Evolutionary conservation across 2,329 filamentous ascomycete species (phyloP), one percentile per base, ranked within the genome.

Genomic region (Sarocladium oryzae): DNA sequence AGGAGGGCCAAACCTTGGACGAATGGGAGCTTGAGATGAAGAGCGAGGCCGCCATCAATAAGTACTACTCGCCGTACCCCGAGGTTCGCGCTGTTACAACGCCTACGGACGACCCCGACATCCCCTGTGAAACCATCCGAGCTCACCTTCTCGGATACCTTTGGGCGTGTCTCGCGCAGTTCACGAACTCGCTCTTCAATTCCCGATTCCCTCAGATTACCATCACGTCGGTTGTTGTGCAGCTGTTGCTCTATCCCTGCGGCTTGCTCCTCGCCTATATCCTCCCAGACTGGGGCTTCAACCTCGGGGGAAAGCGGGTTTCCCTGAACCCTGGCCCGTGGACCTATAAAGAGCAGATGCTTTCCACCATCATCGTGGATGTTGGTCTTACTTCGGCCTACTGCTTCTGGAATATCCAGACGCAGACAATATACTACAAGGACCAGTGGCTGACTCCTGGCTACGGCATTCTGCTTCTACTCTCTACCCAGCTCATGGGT

Each of bases 301-400:
- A 62, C 3, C 51, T 72, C 15, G 57, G 63, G 51, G 70, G 69
- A 2, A 55, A 65, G 33, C 62, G 66, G 7, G 67, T 70, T 56
- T 69, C 65, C 13, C 63, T 77, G 11, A 78, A 78, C 57, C 74
- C 76, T 0, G 74, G 75, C 0, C 70, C 68, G 1, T 79, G 79
- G 61, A 75, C 72, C 55, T 72, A 72, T 58, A 81, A 80, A 61
- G 77, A 80, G 60, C 77, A 80, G 61, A 72, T 78, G 69, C 63
- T 81, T 48, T 76, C 81, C 54, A 72, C 74, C 24, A 73, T 77
- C 58, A 77, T 78, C 71, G 76, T 81, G 33, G 79, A 81, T 59
- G 72, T 71, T 3, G 69, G 69, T 16, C 72, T 67, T 55, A 67
- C 67, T 52, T 74, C 72, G 2, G 70, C 71, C 58, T 67, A 70